Evolutionary conservation across 768 basidiomycete species (phyloP), one percentile per base, ranked within the genome.

Genomic region (Pisolithus tinctorius): DNA sequence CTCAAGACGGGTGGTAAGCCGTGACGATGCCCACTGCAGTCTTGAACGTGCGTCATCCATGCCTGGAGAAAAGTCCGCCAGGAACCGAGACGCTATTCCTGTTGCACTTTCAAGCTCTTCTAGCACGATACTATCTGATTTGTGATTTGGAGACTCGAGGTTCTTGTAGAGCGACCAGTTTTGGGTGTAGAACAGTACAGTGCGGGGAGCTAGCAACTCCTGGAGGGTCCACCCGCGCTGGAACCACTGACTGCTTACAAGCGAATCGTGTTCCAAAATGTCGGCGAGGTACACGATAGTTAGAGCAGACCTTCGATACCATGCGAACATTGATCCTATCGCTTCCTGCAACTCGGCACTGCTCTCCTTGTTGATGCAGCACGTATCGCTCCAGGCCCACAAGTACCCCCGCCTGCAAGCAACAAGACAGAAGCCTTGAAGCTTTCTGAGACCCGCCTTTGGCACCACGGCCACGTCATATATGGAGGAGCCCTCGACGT

Each of bases 351-450:
- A n/a, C 27, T 51, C 50, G 10, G n/a, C 41, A 27, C 43, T 45
- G 27, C 30, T 51, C 30, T 29, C 27, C 27, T 45, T 51, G 31
- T 51, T 34, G 2, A 51, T 51, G 8, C 50, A 51, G 14, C 50
- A 51, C 20, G 50, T 51, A 31, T 51, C 43, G 36, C 48, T 49
- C 48, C 48, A 49, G 11, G 48, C 48, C 48, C 48, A 51, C 4
- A 20, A 4, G 11, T 43, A 34, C 10, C 23, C 34, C 25, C 42
- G 34, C 10, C 20, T 20, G 23, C 6, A 13, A 30, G 50, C 34
- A 27, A 20, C 30, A 6, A 25, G 42, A 51, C 26, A 39, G 14
- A 51, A 50, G 10, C 16, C 26, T 23, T 45, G 42, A 14, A 51
- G 42, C 42, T 51, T 51, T 16, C 6, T 31, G 7, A 51, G 17